Conservation (phyloP, 2,329 filamentous ascomycete genomes). For the Pseudogymnoascus sp. region DNA sequence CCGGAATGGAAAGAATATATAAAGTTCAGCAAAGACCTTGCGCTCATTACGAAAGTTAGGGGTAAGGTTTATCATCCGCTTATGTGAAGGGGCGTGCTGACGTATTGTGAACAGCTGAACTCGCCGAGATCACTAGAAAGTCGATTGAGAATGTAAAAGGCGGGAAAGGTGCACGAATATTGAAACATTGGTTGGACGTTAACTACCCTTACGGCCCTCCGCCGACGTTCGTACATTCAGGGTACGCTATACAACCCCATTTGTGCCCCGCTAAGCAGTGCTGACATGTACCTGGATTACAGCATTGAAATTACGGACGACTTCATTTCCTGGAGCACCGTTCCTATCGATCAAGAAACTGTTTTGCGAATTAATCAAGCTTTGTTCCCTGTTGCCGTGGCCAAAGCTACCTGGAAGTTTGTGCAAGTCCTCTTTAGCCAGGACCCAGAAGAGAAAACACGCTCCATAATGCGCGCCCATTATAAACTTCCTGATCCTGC, state of each 20-base stretch:
- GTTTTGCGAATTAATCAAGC: conserved; percentile 40
- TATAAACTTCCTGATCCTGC: conserved; percentile 16
- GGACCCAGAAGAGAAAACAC: conserved; percentile 35
- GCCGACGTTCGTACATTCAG: conserved; percentile 49
- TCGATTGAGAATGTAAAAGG: conserved; percentile 30
- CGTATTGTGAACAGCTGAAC: conserved; percentile 33
- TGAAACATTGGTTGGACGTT: conserved; percentile 47
- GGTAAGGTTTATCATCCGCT: conserved; percentile 12
- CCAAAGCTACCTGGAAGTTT: conserved; percentile 45
- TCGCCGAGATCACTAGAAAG: conserved; percentile 36
- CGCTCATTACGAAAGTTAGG: conserved; percentile 32
- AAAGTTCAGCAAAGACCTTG: conserved; percentile 45
- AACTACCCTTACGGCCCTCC: conserved; percentile 52
- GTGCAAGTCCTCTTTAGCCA: conserved; percentile 39
- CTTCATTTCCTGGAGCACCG: conserved; percentile 38
- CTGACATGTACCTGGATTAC: conserved; percentile 19
- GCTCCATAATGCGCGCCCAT: conserved; percentile 38
- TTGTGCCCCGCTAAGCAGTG: neutral
- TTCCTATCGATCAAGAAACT: conserved; percentile 37
- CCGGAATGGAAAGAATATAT: conserved; percentile 57
- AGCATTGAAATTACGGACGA: conserved; percentile 45
- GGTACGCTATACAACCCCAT: conserved; percentile 38
- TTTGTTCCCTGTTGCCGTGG: conserved; percentile 46
- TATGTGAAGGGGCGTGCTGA: neutral
- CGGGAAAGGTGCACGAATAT: neutral